Evolutionary conservation across 768 basidiomycete genomes (phyloP).

Genomic region (Trametes sanguinea): DNA sequence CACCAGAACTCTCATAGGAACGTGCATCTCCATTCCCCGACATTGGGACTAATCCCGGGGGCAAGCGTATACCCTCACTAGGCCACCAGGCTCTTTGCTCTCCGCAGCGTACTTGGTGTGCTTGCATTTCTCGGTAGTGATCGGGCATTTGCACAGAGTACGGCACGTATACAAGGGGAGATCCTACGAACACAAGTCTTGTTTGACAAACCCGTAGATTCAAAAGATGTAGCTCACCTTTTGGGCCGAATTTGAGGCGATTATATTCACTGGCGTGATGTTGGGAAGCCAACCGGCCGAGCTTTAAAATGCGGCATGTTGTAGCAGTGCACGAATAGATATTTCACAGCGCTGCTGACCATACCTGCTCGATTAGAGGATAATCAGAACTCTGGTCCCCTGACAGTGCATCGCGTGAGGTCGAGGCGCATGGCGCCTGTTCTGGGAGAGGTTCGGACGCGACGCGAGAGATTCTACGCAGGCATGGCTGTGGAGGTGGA

Average conservation of each 20-base stretch:
- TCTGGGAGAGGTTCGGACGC: conserved; percentile 10
- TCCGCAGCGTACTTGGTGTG: conserved; percentile 47
- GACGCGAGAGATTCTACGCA: conserved; percentile 9
- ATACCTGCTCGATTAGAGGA: conserved; percentile 16
- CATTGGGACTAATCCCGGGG: background rate
- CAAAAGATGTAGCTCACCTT: conserved; percentile 32
- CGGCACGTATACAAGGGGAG: conserved; percentile 59
- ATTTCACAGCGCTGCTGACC: background rate
- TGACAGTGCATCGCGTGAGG: background rate
- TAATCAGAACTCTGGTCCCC: background rate
- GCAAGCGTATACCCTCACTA: background rate
- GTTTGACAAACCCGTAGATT: background rate
- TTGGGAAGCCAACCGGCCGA: conserved; percentile 66
- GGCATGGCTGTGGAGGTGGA: background rate
- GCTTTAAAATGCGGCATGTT: conserved; percentile 33
- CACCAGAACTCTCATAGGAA: conserved; percentile 16
- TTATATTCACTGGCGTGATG: conserved; percentile 75
- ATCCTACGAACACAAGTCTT: conserved; percentile 41
- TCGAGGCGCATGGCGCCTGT: background rate
- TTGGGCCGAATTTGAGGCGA: conserved; percentile 61
- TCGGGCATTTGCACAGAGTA: conserved; percentile 64
- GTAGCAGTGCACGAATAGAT: background rate
- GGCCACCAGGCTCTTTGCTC: conserved; percentile 52
- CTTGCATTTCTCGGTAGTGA: conserved; percentile 53
- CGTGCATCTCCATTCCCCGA: background rate